Evolutionary conservation across 768 basidiomycete species (phyloP), one percentile per base, ranked within the genome.

Genomic region (Porphyrellus cyaneotinctus): DNA sequence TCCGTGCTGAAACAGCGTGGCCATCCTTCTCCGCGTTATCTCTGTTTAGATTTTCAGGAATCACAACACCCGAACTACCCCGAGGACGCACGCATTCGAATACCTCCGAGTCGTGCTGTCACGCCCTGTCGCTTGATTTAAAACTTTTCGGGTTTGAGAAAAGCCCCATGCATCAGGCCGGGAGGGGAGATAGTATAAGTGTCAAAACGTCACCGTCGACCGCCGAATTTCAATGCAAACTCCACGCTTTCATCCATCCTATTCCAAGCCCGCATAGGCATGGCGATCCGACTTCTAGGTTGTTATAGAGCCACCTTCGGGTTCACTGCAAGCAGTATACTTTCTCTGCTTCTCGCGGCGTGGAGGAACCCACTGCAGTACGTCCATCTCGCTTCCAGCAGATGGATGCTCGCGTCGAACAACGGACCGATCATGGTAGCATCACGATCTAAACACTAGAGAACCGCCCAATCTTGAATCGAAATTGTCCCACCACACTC

Each of bases 1-100:
- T 38, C 41, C 31, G 59, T 33, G 14, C 35, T 33, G 58, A 42
- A 48, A 51, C 54, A 46, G 26, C 38, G 30, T 54, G 47, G 23
- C 14, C 30, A 20, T 23, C 14, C 35, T 18, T 49, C 33, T 20
- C 46, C 23, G 41, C 28, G 13, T 47, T n/a, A n/a, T 41, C 22
- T 48, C 39, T 37, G n/a, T 43, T 31, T 36, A 10, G 22, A n/a
- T 58, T 43, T 37, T 53, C 38, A 47, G 18, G 49, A 47, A 23
- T 51, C 18, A 24, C 13, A n/a, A 33, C 36, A 33, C 31, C 57
- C 57, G 57, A 44, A 22, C 47, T 48, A 45, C 39, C 31, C 47
- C 43, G 57, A 46, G 18, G 47, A 41, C 26, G 28, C 30, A 28
- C 35, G 20, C 23, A 57, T 33, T 43, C 20, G 38, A 57, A 37